Percentiles rank a stretch among this genome's conserved stretches.
These are phyloP conservation scores for Plantago coronopus DNA, from an alignment of 305 asterid species.

Conservation along the genomic window DNA sequence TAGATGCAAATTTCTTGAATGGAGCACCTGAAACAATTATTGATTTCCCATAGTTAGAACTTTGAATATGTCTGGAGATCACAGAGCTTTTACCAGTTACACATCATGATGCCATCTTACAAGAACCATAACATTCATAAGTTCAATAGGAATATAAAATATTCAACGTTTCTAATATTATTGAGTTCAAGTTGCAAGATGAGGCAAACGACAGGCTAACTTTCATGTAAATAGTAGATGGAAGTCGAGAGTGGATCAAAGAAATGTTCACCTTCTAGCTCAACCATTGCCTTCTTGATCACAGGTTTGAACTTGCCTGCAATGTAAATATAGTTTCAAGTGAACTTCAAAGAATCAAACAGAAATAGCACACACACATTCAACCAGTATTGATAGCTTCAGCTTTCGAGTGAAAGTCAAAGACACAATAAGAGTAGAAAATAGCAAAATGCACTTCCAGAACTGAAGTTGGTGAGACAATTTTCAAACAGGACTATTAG, in stretches of 20 bases:
- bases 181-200: not conserved
- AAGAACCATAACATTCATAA: not conserved
- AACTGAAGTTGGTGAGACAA: not conserved
- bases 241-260: not conserved
- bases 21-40: conserved; percentile 68
- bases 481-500: not conserved
- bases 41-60: not conserved
- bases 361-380: not conserved
- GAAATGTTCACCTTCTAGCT: conserved; percentile 68
- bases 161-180: not conserved
- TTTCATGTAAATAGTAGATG: conserved; percentile 1
- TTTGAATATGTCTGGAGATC: conserved; percentile 3
- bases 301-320: conserved; percentile 97
- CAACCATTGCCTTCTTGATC: conserved; percentile 99
- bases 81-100: not conserved
- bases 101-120: not conserved
- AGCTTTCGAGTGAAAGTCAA: not conserved
- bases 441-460: not conserved
- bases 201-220: not conserved
- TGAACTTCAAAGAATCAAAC: conserved; percentile 5
- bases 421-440: not conserved
- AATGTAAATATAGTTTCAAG: conserved; percentile 16
- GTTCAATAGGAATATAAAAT: not conserved
- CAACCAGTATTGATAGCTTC: not conserved
- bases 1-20: conserved; percentile 75